These are phyloP conservation scores for Tagetes erecta DNA, from an alignment of 129 eudicot genomes.

Conservation along the genomic window DNA sequence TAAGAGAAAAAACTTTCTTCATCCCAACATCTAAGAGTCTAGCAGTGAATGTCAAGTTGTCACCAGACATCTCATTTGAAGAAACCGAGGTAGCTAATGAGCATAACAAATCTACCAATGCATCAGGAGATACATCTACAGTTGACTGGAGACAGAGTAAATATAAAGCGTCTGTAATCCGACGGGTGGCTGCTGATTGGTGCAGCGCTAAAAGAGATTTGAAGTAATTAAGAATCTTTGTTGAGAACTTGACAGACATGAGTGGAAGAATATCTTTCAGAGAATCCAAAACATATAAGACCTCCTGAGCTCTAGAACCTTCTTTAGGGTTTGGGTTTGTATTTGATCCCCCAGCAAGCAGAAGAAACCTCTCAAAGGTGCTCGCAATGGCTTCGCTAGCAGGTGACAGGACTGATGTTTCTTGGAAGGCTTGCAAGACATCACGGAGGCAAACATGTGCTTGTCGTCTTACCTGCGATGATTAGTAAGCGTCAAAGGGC, in stretches of 20 bases:
- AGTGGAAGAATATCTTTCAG: conserved; percentile 71
- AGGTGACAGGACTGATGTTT: conserved; percentile 51
- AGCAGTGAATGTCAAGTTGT: conserved; percentile 81
- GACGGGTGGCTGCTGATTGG: conserved; percentile 67
- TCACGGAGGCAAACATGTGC: conserved; percentile 69
- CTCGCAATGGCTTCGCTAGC: conserved; percentile 85
- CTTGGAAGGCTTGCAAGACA: conserved; percentile 56
- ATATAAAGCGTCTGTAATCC: conserved; percentile 71
- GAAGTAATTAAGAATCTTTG: conserved; percentile 66
- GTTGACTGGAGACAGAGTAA: conserved; percentile 58
- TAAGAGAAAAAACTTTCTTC: conserved; percentile 58
- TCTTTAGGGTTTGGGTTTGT: conserved; percentile 54
- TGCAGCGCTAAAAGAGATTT: conserved; percentile 67
- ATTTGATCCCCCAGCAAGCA: conserved; percentile 85
- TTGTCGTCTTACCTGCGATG: conserved; percentile 66
- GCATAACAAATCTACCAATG: conserved; percentile 68
- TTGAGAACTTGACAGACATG: conserved; percentile 65
- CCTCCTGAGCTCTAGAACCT: conserved; percentile 78
- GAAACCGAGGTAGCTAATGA: conserved; percentile 58
- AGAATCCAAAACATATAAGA: conserved; percentile 72
- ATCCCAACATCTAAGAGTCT: conserved; percentile 85
- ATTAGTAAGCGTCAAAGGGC: neutral
- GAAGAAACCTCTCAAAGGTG: conserved; percentile 68
- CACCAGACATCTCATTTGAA: conserved; percentile 76
- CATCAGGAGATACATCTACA: conserved; percentile 69